Percentiles rank a stretch among this genome's conserved stretches.
Evolutionary conservation across 2,329 filamentous ascomycete species (phyloP).

Genomic region (Byssoonygena ceratinophila): DNA sequence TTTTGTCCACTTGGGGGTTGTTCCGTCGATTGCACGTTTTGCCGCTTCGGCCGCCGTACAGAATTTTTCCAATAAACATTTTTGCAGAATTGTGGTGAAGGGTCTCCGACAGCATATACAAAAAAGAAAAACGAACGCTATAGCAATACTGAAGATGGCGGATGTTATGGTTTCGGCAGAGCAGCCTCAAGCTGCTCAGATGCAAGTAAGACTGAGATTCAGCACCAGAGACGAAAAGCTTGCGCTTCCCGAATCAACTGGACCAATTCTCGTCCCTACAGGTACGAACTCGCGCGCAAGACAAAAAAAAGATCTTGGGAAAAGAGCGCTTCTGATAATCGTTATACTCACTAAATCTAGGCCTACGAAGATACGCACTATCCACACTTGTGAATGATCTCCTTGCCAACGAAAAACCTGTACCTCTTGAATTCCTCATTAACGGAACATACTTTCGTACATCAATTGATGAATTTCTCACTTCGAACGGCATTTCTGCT

Average conservation of each 20-base stretch:
- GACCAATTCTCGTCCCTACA: slow-evolving; percentile 49
- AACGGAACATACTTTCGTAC: slow-evolving; percentile 86
- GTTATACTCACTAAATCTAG: too few species aligned
- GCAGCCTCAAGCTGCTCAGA: slow-evolving; percentile 21
- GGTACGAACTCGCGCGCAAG: slow-evolving; percentile 31
- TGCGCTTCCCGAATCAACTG: slow-evolving; percentile 44
- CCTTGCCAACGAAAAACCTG: slow-evolving; percentile 43
- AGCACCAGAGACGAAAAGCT: slow-evolving; percentile 44
- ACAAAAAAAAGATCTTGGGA: neutral
- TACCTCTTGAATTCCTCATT: slow-evolving; percentile 76
- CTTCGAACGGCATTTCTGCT: slow-evolving; percentile 71
- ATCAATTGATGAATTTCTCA: slow-evolving; percentile 82
- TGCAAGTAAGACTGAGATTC: slow-evolving; percentile 47
- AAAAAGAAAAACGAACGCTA: neutral
- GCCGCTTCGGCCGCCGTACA: slow-evolving; percentile 34
- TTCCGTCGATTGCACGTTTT: slow-evolving; percentile 31
- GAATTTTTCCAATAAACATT: slow-evolving; percentile 23
- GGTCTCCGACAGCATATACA: neutral
- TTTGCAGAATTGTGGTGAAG: slow-evolving; percentile 11
- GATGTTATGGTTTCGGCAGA: neutral
- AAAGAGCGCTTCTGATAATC: too few species aligned
- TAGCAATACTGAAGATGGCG: neutral
- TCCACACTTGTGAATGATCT: slow-evolving; percentile 55
- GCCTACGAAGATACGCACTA: slow-evolving; percentile 48
- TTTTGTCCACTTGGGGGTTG: neutral